Evolutionary conservation across 2,329 filamentous ascomycete genomes (phyloP).

Genomic region (Acarospora socialis): DNA sequence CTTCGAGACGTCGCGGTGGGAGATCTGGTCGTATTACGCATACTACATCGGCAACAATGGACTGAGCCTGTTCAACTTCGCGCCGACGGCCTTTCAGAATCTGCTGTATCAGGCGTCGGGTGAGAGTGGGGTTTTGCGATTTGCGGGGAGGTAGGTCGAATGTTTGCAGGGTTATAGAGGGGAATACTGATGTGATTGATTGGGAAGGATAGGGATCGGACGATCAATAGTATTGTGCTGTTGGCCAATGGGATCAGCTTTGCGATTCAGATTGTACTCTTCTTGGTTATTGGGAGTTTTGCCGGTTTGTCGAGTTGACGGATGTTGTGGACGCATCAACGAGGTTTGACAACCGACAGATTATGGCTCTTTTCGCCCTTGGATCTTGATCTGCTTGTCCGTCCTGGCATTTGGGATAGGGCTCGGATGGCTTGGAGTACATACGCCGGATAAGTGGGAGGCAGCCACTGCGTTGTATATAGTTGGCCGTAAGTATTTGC

Average conservation of each 20-base stretch:
- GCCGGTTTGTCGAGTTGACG: conserved; percentile 17
- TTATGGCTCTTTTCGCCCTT: conserved; percentile 50
- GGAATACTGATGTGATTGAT: no score
- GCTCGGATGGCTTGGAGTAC: conserved; percentile 54
- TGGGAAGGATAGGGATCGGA: conserved; percentile 33
- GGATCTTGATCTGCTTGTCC: conserved; percentile 47
- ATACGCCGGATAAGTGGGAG: conserved; percentile 45
- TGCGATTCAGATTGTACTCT: conserved; percentile 46
- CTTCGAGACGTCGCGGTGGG: conserved; percentile 37
- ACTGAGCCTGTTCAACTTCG: conserved; percentile 48
- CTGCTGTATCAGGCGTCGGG: conserved; percentile 47
- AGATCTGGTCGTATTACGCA: conserved; percentile 45
- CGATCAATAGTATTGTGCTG: conserved; percentile 52
- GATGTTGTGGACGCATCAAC: no score
- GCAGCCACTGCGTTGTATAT: conserved; percentile 49
- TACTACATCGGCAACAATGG: conserved; percentile 58
- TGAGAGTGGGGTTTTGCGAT: conserved; percentile 36
- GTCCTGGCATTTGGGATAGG: conserved; percentile 48
- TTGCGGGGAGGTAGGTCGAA: no score
- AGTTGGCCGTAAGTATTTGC: conserved; percentile 31
- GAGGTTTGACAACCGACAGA: conserved; percentile 26
- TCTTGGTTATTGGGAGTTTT: conserved; percentile 32
- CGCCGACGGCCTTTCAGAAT: conserved; percentile 50
- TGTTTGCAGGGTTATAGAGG: no score
- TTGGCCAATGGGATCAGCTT: conserved; percentile 54